Evolutionary conservation across 805 yeast species (phyloP).

Genomic region (Zygosaccharomyces siamensis): DNA sequence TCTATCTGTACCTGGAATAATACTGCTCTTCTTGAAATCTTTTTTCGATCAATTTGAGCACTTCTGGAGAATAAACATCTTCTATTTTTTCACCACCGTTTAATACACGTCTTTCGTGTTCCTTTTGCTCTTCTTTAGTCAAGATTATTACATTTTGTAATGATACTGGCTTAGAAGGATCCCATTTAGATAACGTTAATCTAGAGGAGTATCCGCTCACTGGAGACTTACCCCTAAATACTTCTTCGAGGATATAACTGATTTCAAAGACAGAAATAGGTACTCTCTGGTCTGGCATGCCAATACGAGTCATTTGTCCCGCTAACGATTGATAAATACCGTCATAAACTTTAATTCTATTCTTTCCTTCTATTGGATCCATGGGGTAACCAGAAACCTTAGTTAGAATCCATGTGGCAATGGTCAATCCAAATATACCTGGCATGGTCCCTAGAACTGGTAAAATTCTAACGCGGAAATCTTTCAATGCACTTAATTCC

Average conservation of each 20-base stretch:
- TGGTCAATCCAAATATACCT: conserved; percentile 87
- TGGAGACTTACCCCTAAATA: conserved; percentile 88
- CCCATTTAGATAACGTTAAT: conserved; percentile 82
- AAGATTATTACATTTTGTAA: conserved; percentile 78
- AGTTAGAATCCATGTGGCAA: conserved; percentile 80
- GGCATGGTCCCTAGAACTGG: conserved; percentile 98
- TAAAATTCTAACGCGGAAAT: conserved; percentile 87
- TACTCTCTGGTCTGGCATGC: conserved; percentile 66
- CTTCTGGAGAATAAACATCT: conserved; percentile 60
- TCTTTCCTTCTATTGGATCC: conserved; percentile 88
- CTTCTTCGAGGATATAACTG: conserved; percentile 82
- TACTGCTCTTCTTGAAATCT: conserved; percentile 73
- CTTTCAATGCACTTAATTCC: conserved; percentile 78
- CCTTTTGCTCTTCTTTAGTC: conserved; percentile 81
- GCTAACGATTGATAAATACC: conserved; percentile 76
- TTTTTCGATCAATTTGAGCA: conserved; percentile 49
- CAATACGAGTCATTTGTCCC: conserved; percentile 79
- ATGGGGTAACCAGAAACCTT: conserved; percentile 81
- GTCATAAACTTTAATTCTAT: conserved; percentile 80
- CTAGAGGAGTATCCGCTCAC: conserved; percentile 77
- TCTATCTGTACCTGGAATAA: conserved; percentile 53
- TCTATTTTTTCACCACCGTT: conserved; percentile 57
- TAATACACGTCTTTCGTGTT: conserved; percentile 73
- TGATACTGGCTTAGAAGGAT: conserved; percentile 55
- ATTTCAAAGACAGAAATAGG: conserved; percentile 70